A percentile compares a stretch with the other conserved stretches of the same genome.
Conservation (phyloP, 345 rosid species). For the Rhodamnia rubescens region DNA sequence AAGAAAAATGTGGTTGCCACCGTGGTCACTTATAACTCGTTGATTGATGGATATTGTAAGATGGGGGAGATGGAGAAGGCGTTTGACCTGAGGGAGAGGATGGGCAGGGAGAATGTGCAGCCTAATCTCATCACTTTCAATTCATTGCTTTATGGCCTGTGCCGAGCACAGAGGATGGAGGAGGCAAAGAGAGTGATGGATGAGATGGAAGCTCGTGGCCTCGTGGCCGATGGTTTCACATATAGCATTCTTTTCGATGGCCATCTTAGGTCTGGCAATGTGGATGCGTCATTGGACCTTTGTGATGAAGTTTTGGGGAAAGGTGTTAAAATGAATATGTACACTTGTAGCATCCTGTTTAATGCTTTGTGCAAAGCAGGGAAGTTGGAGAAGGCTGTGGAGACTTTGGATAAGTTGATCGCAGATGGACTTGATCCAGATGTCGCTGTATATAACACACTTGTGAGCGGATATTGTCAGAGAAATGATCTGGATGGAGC, state of each 20-base stretch:
- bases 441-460: conserved; percentile 44
- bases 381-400: conserved; percentile 49
- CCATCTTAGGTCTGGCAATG: conserved; percentile 22
- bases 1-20: conserved; percentile 21
- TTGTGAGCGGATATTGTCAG: conserved; percentile 58
- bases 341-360: conserved; percentile 47
- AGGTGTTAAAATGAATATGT: conserved; percentile 38
- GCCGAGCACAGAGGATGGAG: conserved; percentile 42
- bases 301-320: conserved; percentile 26
- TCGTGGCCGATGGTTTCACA: conserved; percentile 54
- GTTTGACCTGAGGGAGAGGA: conserved; percentile 34
- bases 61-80: conserved; percentile 40
- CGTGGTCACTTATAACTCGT: conserved; percentile 49
- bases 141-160: conserved; percentile 53
- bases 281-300: conserved; percentile 29
- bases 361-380: conserved; percentile 58
- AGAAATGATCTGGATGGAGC: conserved; percentile 43
- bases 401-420: conserved; percentile 36
- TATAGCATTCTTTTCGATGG: conserved; percentile 49
- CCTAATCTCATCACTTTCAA: conserved; percentile 61
- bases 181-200: conserved; percentile 37
- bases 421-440: conserved; percentile 37
- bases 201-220: conserved; percentile 63
- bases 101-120: conserved; percentile 35
- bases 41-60: conserved; percentile 69